Base-by-base conservation (phyloP, 2,329 filamentous ascomycete genomes). In the Trichoderma breve region DNA sequence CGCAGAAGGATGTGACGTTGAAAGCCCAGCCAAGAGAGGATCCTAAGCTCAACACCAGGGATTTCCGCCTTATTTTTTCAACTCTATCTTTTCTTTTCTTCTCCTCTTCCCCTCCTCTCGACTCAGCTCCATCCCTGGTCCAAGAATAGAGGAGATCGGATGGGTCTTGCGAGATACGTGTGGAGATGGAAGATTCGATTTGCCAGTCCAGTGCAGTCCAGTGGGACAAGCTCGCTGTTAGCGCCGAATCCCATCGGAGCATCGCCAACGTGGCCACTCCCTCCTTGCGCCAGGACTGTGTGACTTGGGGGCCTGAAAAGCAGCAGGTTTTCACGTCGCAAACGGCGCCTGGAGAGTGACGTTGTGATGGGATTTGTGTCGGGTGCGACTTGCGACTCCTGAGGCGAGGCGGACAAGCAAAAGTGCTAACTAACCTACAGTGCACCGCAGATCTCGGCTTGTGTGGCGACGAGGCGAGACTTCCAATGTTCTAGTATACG, bases 191-290 rank as follows among this genome's bases (percentile, higher is more conserved):
- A 60, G 57, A 32, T 30, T 60, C 57, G 57, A 60, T 60, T 60
- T 60, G 30, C 57, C 57, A 30, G 47, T 53, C 30, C 57, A 30
- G 47, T 24, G 18, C 57, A 32, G 55, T 32, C 57, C 9, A 30
- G 57, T 60, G 57, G 57, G 57, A 60, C 28, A 21, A 60, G 18
- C 18, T n/a, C n/a, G 57, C 57, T 12, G 6, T 60, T 60, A 60
- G 57, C 57, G 57, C 57, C 6, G 28, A 32, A 60, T 30, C 57
- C 47, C 30, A 24, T 60, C 57, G 57, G 57, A 34, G 28, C 57
- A 60, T 60, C 57, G 57, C 57, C 60, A 43, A 62, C 60, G 60
- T 62, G 60, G 60, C 60, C 60, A 58, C 55, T 58, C 60, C 6
- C 55, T 58, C 60, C 6, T 36, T 28, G 21, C 21, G 21, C 32